A percentile compares a stretch with the other conserved stretches of the same genome.
Conservation (phyloP, 2,329 filamentous ascomycete genomes). For the Colletotrichum karsti region DNA sequence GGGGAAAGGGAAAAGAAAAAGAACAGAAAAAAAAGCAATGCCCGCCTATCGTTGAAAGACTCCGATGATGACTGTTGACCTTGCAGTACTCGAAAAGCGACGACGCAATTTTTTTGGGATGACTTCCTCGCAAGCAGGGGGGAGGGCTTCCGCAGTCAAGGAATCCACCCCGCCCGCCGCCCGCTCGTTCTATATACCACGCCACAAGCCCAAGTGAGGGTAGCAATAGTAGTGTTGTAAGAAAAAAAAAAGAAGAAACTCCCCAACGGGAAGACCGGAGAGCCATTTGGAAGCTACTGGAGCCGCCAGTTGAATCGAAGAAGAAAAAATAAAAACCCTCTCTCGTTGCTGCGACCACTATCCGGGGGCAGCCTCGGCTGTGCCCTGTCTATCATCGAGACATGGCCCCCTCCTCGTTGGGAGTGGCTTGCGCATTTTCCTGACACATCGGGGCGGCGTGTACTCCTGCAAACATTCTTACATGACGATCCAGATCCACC, state of each 20-base stretch:
- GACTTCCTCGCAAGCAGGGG: constrained; percentile 14
- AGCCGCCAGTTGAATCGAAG: constrained; percentile 17
- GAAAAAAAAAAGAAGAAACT: constrained; percentile 11
- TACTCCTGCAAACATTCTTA: constrained; percentile 31
- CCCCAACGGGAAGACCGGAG: constrained; percentile 16
- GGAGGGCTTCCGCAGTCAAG: no score
- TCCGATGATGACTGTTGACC: not conserved
- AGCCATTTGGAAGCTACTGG: constrained; percentile 10
- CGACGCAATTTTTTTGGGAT: not conserved
- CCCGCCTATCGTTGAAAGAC: not conserved
- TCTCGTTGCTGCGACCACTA: constrained; percentile 29
- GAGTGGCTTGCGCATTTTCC: constrained; percentile 29
- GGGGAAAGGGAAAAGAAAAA: not conserved
- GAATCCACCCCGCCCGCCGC: not conserved
- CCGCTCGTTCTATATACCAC: constrained; percentile 23
- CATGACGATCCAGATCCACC: constrained; percentile 29
- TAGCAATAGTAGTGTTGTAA: constrained; percentile 21
- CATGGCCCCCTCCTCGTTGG: constrained; percentile 24
- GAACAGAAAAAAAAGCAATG: not conserved
- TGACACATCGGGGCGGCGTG: constrained; percentile 25
- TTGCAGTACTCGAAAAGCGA: not conserved
- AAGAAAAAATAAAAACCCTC: constrained; percentile 19
- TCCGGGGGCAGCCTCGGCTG: constrained; percentile 13
- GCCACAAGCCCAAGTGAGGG: constrained; percentile 25
- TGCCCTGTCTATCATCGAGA: constrained; percentile 28